Conservation (phyloP, 768 basidiomycete genomes). For the Mycena belliarum region DNA sequence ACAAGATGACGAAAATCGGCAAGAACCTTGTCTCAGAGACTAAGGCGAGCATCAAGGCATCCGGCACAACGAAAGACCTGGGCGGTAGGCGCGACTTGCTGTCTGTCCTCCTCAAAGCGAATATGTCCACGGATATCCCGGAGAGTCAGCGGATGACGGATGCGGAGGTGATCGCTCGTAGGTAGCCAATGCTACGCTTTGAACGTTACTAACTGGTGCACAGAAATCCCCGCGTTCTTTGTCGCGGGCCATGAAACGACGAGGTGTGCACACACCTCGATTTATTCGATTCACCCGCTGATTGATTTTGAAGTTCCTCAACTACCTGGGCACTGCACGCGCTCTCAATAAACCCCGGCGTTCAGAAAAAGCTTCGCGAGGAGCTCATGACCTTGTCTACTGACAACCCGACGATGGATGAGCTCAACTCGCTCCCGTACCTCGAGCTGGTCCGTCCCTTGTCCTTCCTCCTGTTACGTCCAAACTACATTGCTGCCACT, state of each 20-base stretch:
- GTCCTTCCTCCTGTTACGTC: too few species aligned
- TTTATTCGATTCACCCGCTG: neutral
- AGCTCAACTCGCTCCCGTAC: slow-evolving; percentile 30
- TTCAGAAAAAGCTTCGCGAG: slow-evolving; percentile 44
- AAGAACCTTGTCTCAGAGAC: neutral
- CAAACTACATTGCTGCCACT: too few species aligned
- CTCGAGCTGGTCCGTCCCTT: too few species aligned
- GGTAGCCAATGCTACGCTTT: slow-evolving; percentile 23
- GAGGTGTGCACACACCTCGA: too few species aligned
- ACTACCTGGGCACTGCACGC: slow-evolving; percentile 45
- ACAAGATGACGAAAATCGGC: neutral
- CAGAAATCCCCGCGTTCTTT: slow-evolving; percentile 16
- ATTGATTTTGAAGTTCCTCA: slow-evolving; percentile 7
- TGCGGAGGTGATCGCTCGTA: slow-evolving; percentile 46
- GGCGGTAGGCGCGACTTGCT: slow-evolving; percentile 44
- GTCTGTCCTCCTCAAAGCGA: slow-evolving; percentile 48
- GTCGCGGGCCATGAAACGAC: slow-evolving; percentile 15
- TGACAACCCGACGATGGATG: slow-evolving; percentile 42
- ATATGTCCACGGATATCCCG: slow-evolving; percentile 47
- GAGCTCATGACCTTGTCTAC: slow-evolving; percentile 39
- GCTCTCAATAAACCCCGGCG: slow-evolving; percentile 35
- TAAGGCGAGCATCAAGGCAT: neutral
- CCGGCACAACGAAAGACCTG: slow-evolving; percentile 23
- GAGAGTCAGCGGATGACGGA: slow-evolving; percentile 45
- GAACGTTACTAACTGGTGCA: too few species aligned